phyloP scores from a whole-genome alignment of 2,329 filamentous ascomycete species.

The Dactylonectria estremocensis region DNA sequence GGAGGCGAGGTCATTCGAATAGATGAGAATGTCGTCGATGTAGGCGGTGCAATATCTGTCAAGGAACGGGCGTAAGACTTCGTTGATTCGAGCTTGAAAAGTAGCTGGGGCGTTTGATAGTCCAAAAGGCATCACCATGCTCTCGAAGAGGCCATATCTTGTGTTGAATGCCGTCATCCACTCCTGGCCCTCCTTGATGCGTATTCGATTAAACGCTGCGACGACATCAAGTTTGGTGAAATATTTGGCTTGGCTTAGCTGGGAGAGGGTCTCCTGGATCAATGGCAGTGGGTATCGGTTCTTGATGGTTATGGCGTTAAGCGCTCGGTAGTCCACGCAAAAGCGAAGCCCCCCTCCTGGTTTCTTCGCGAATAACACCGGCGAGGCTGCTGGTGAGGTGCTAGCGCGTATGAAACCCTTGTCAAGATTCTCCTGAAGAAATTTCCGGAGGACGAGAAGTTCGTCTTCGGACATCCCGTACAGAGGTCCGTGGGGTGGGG shows the following conservation, averaged over 20 bases:
- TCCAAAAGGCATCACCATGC: constrained; percentile 50
- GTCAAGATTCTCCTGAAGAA: no score
- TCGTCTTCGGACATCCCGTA: no score
- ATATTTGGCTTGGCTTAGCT: background rate
- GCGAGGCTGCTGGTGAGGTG: background rate
- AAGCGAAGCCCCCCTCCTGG: background rate
- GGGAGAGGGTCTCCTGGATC: background rate
- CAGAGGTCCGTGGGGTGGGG: no score
- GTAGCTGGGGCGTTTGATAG: constrained; percentile 39
- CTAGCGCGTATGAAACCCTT: background rate
- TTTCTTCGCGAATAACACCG: background rate
- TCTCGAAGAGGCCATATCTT: constrained; percentile 53
- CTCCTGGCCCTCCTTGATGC: constrained; percentile 50
- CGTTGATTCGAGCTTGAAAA: constrained; percentile 26
- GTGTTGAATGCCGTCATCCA: constrained; percentile 55
- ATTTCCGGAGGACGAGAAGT: no score
- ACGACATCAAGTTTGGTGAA: constrained; percentile 26
- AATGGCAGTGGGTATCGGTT: constrained; percentile 7
- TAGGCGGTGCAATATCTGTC: no score
- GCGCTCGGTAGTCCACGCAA: constrained; percentile 1
- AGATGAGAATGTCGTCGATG: no score
- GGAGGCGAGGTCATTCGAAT: no score
- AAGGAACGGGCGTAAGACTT: no score
- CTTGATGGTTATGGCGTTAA: background rate
- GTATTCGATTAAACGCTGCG: constrained; percentile 47